Evolutionary conservation across 805 yeast species (phyloP), one percentile per base, ranked within the genome.

Genomic region (Saccharomycopsis schoenii): DNA sequence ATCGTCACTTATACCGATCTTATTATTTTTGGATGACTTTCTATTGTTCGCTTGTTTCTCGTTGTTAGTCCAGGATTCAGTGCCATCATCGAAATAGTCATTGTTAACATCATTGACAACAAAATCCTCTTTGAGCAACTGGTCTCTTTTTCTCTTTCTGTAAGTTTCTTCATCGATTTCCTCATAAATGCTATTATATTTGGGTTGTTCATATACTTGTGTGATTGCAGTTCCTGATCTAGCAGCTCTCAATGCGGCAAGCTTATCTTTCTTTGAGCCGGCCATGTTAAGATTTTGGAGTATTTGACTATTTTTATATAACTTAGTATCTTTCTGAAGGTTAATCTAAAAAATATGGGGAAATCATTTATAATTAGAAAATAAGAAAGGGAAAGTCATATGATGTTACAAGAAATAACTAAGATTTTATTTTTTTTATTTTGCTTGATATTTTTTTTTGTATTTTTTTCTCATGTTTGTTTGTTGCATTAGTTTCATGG

Each of bases 61-160:
- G 47, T 76, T 78, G 12, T 51, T 51, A 62, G 85, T 96, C 92
- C 96, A 90, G 62, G 90, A 96, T 67, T 93, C 96, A 8, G 80
- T 88, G 61, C 99, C 99, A 52, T 88, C 88, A 67, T 94, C 98
- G 1, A 90, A 92, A 69, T 93, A 93, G 0, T 97, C 98, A 65
- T 86, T 87, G 37, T 97, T 97, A 66, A 88, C 84, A 71, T 93
- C 98, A 70, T 91, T 97, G 1, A 90, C 96, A 42, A 93, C 94
- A 70, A 93, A 93, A 71, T 93, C 97, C 68, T 93, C 97, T 64
- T 88, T 85, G 72, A 90, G 78, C 56, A 94, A 77, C 62, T 91
- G 89, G 62, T 87, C 83, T 67, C 96, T 82, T 70, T 88, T 89
- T 69, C 83, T 88, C 67, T 81, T 81, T 66, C 93, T 78, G 72